phyloP scores from a whole-genome alignment of 1,284 basidiomycete species.

The Sanghuangporus baumii region DNA sequence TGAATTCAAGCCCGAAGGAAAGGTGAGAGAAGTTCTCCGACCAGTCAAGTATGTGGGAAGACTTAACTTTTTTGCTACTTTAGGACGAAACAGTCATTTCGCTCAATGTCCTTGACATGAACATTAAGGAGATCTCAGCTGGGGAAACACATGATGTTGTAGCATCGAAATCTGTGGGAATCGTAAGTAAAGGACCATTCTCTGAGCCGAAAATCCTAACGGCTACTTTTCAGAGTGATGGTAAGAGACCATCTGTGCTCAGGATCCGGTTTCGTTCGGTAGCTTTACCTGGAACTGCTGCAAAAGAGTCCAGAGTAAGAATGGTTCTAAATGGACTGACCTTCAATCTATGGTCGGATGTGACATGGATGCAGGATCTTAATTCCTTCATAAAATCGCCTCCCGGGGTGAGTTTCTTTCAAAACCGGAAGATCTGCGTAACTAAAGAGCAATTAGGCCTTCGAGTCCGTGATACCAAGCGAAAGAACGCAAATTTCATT shows the following conservation, averaged over 20 bases:
- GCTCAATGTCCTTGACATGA: constrained; percentile 57
- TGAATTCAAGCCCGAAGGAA: constrained; percentile 64
- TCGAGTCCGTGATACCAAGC: constrained; percentile 89
- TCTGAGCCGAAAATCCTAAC: not conserved
- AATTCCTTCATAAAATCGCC: constrained; percentile 74
- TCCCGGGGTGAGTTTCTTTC: constrained; percentile 59
- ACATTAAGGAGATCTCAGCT: constrained; percentile 38
- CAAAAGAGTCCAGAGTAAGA: constrained; percentile 78
- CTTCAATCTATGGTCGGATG: constrained; percentile 57
- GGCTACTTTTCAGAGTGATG: constrained; percentile 31
- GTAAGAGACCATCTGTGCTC: constrained; percentile 41
- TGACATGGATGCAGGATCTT: constrained; percentile 63
- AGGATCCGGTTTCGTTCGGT: constrained; percentile 67
- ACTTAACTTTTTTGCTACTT: constrained; percentile 15
- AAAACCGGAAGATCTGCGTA: constrained; percentile 1
- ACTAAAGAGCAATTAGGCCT: constrained; percentile 49
- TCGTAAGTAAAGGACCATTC: not conserved
- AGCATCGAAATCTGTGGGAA: not conserved
- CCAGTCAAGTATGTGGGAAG: not conserved
- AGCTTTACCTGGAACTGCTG: constrained; percentile 54
- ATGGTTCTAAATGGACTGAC: constrained; percentile 64
- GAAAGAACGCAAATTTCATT: constrained; percentile 75
- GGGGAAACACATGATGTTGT: not conserved
- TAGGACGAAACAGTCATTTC: constrained; percentile 71
- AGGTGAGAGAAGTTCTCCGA: constrained; percentile 37